Percentiles rank a stretch among this genome's conserved stretches.
These are phyloP conservation scores for Microdochium bolleyi DNA, from an alignment of 2,329 filamentous ascomycete species.

Conservation along the genomic window DNA sequence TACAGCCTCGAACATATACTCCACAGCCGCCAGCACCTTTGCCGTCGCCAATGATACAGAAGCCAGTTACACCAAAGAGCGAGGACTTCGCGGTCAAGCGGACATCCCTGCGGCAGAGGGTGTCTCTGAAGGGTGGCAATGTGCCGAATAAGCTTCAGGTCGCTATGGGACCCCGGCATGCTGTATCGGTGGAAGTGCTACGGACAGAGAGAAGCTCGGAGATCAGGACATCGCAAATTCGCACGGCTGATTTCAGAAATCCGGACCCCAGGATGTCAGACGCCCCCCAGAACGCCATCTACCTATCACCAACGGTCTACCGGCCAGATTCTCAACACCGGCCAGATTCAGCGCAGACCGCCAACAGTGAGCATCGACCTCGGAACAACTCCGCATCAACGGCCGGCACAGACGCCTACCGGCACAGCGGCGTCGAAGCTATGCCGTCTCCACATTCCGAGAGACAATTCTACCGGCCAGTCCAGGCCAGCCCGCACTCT, in stretches of 20 bases:
- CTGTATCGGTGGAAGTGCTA: not conserved
- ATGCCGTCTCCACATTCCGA: constrained; percentile 43
- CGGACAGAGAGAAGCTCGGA: not conserved
- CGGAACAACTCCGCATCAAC: constrained; percentile 6
- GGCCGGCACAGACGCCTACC: not conserved
- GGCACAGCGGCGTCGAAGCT: constrained; percentile 8
- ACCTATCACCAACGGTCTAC: not conserved
- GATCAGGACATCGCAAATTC: not conserved
- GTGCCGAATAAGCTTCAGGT: constrained; percentile 47
- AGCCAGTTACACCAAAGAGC: constrained; percentile 11
- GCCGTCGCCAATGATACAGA: constrained; percentile 35
- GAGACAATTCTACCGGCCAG: constrained; percentile 52
- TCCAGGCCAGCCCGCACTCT: constrained; percentile 55
- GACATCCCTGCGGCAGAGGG: constrained; percentile 43
- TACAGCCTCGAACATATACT: constrained; percentile 51
- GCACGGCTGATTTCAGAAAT: not conserved
- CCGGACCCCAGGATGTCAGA: not conserved
- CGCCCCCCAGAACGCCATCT: not conserved
- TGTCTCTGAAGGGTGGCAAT: constrained; percentile 41
- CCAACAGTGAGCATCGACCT: constrained; percentile 25
- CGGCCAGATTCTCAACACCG: not conserved
- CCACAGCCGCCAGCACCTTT: constrained; percentile 39
- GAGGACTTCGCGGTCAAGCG: constrained; percentile 19
- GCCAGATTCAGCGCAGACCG: not conserved
- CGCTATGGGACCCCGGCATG: constrained; percentile 16